Evolutionary conservation across 345 rosid species (phyloP), one percentile per base, ranked within the genome.

Genomic region (Sisymbrium irio): DNA sequence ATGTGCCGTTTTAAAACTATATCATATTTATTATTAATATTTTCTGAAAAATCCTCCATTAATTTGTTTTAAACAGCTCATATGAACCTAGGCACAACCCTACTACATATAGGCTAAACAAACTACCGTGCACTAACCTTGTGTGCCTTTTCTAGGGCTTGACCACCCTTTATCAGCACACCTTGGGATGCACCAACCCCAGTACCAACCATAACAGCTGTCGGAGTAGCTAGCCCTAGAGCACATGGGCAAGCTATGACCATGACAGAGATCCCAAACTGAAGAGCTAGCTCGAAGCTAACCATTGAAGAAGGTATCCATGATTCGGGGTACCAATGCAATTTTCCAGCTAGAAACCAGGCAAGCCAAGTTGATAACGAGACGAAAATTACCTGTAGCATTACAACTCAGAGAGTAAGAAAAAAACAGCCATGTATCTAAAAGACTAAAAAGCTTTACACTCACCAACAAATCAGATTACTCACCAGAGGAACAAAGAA

Each of bases 221-320:
- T 94, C 14, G 98, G 97, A 62, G 98, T 94, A n/a, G 98, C 98
- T 15, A 94, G 85, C 9, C 98, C 97, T 6, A 94, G 83, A 73
- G 98, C 97, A 69, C 98, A 94, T 17, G 97, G 98, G 63, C 98
- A 94, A 32, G 98, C 98, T 55, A 94, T 88, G 71, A 94, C 98
- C 96, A 94, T 89, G 22, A 94, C 98, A 17, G 98, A 89, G 69
- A 94, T 94, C 54, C 98, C 98, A 22, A 91, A 91, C 78, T 94
- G 98, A 44, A 94, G 92, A 35, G 97, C 91, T 20, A 94, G 89
- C 83, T 94, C 83, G 47, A 94, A 94, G 67, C 91, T 88, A 77
- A 89, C 98, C 97, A 94, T 88, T 12, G 97, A 89, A 69, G 85
- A 75, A 17, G 98, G 98, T 51, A 94, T 88, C 98, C 97, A 94